Percentiles rank a stretch among this genome's conserved stretches.
Conservation (phyloP, 371 early-diverging fungal genomes). For the Fennellomyces sp. region DNA sequence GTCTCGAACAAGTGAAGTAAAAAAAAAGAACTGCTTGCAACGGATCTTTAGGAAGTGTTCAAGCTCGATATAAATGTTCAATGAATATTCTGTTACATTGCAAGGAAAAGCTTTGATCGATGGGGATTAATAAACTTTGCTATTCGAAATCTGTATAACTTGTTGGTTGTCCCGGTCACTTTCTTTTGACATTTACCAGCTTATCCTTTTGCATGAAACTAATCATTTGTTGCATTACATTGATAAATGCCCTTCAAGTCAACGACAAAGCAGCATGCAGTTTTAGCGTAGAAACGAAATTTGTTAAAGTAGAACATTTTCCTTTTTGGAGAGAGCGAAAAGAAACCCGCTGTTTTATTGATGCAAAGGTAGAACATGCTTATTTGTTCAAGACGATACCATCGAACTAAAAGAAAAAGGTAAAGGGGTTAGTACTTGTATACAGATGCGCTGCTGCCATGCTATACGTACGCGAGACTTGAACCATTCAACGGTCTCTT, state of each 20-base stretch:
- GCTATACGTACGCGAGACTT: constrained; percentile 74
- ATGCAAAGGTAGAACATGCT: constrained; percentile 18
- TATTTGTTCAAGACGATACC: constrained; percentile 88
- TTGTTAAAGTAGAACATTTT: no score
- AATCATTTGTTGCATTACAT: no score
- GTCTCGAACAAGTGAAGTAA: background rate
- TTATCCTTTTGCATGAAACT: no score
- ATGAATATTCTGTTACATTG: background rate
- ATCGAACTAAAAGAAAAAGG: constrained; percentile 67
- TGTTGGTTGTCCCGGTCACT: background rate
- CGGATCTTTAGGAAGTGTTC: background rate
- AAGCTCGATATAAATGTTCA: background rate
- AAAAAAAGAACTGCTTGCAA: background rate
- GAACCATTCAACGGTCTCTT: constrained; percentile 87
- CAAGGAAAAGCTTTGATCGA: background rate
- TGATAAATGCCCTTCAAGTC: no score
- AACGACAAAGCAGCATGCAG: background rate
- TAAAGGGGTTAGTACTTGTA: constrained; percentile 3
- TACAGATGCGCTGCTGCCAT: no score
- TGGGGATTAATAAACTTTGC: constrained; percentile 1
- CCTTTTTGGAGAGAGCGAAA: background rate
- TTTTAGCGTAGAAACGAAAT: background rate
- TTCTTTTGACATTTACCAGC: background rate
- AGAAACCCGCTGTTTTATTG: background rate
- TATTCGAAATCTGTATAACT: background rate